Evolutionary conservation across 176 grass and related monocot species (phyloP).

Genomic region (Oryza nivara): DNA sequence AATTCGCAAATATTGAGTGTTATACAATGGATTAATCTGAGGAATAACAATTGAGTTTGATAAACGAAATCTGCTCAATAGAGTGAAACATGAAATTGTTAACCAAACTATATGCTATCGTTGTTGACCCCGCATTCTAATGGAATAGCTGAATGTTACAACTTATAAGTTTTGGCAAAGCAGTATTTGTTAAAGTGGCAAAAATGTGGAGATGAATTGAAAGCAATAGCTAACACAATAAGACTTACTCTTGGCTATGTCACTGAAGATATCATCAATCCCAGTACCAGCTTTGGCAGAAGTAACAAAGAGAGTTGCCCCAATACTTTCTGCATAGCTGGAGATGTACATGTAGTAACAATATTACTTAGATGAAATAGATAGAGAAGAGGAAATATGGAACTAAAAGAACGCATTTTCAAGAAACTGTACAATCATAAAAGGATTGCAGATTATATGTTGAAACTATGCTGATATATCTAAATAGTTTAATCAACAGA

Average conservation of each 20-base stretch:
- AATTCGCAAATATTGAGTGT: not conserved
- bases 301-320: constrained; percentile 65
- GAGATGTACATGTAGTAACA: constrained; percentile 15
- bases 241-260: constrained; percentile 71
- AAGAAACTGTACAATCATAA: not conserved
- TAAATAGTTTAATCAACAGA: no score
- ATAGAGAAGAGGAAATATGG: not conserved
- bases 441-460: not conserved
- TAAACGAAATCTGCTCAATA: not conserved
- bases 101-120: not conserved
- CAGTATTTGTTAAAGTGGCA: not conserved
- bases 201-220: constrained; percentile 18
- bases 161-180: not conserved
- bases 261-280: constrained; percentile 65
- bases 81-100: not conserved
- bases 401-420: not conserved
- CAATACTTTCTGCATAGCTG: constrained; percentile 74
- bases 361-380: constrained; percentile 8
- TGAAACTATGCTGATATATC: constrained; percentile 1
- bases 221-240: not conserved
- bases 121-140: not conserved
- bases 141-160: not conserved
- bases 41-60: not conserved
- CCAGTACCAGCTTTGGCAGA: constrained; percentile 76
- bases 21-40: not conserved